phyloP scores from a whole-genome alignment of 2,329 filamentous ascomycete species.

The Myriosclerotinia curreyana region DNA sequence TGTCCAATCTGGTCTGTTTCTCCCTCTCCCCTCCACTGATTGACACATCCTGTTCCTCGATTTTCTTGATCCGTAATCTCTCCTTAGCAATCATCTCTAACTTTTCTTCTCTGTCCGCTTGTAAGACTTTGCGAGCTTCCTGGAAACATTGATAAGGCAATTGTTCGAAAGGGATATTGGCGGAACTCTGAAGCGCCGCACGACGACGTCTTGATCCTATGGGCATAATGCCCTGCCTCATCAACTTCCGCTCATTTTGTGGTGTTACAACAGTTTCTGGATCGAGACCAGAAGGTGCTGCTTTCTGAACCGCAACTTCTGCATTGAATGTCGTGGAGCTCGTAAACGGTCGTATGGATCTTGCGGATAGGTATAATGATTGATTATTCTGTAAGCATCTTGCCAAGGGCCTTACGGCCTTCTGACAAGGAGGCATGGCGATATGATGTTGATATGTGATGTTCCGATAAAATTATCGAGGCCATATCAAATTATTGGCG shows the following conservation, averaged over 20 bases:
- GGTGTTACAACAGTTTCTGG: constrained; percentile 65
- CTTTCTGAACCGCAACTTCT: constrained; percentile 40
- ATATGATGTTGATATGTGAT: constrained; percentile 28
- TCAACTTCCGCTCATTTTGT: constrained; percentile 63
- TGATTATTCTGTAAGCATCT: constrained; percentile 49
- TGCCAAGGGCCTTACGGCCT: constrained; percentile 55
- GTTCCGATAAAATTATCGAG: constrained; percentile 33
- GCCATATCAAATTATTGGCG: constrained; percentile 22
- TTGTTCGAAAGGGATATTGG: constrained; percentile 79
- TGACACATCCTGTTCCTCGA: constrained; percentile 58
- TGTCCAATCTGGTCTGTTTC: constrained; percentile 65
- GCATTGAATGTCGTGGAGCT: constrained; percentile 41
- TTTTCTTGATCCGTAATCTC: constrained; percentile 63
- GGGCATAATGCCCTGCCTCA: constrained; percentile 66
- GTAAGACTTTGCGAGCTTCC: constrained; percentile 81
- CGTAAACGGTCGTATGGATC: constrained; percentile 35
- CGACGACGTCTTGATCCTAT: constrained; percentile 84
- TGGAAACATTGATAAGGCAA: constrained; percentile 98
- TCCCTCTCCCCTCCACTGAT: constrained; percentile 59
- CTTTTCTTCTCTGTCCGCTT: constrained; percentile 78
- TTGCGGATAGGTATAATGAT: constrained; percentile 31
- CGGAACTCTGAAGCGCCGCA: constrained; percentile 62
- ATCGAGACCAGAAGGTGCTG: constrained; percentile 50
- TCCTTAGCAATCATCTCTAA: constrained; percentile 67
- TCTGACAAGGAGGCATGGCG: constrained; percentile 58